A percentile compares a stretch with the other conserved stretches of the same genome.
phyloP scores from a whole-genome alignment of 306 rosid species.

The Glycyrrhiza uralensis region DNA sequence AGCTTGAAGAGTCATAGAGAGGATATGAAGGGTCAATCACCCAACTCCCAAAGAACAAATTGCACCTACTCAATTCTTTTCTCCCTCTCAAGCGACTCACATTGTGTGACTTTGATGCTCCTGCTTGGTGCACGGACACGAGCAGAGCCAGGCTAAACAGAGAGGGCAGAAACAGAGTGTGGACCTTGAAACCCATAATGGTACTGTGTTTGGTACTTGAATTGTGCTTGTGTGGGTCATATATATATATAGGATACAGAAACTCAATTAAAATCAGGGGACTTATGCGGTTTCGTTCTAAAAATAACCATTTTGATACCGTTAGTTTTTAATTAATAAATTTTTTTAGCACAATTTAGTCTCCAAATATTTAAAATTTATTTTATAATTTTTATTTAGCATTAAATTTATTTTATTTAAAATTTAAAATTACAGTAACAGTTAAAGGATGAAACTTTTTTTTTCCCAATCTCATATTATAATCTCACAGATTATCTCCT shows the following conservation, averaged over 20 bases:
- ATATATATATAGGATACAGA: neutral
- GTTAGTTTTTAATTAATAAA: too few species aligned
- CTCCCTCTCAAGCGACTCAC: constrained; percentile 34
- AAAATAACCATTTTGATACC: too few species aligned
- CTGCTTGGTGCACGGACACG: constrained; percentile 35
- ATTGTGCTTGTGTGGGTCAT: constrained; percentile 13
- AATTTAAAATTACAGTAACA: too few species aligned
- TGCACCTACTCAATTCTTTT: constrained; percentile 51
- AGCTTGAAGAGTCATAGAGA: constrained; percentile 63
- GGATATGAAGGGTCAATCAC: constrained; percentile 66
- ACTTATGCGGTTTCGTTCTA: too few species aligned
- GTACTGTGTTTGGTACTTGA: neutral
- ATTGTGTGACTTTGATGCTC: constrained; percentile 40
- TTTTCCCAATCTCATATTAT: too few species aligned
- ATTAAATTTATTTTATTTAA: too few species aligned
- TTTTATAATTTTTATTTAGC: too few species aligned
- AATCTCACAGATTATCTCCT: too few species aligned
- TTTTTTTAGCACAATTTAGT: too few species aligned
- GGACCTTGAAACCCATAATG: constrained; percentile 44
- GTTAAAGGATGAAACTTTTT: too few species aligned
- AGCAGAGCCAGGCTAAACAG: constrained; percentile 35
- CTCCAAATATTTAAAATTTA: too few species aligned
- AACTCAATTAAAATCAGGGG: too few species aligned
- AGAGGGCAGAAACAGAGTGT: constrained; percentile 27
- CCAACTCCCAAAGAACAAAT: constrained; percentile 79